Evolutionary conservation across 345 rosid genomes (phyloP).

Genomic region (Dipteronia sinensis): DNA sequence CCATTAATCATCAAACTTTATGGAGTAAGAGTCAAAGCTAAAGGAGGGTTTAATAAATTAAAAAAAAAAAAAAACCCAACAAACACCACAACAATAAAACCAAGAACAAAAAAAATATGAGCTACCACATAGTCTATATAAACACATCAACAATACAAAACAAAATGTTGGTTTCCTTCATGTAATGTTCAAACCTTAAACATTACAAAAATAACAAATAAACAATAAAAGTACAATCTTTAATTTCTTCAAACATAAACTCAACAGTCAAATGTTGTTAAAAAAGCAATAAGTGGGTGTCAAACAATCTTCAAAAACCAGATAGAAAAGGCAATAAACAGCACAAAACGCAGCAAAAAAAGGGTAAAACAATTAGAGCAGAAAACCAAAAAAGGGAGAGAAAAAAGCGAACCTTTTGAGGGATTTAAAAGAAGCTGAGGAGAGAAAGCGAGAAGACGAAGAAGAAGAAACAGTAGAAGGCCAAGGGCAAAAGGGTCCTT

Average conservation of each 20-base stretch:
- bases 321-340: not conserved
- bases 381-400: not conserved
- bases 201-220: not conserved
- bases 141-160: not conserved
- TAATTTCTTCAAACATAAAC: not conserved
- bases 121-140: not conserved
- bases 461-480: constrained; percentile 34
- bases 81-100: not conserved
- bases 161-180: not conserved
- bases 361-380: not conserved
- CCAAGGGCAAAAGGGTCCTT: constrained; percentile 45
- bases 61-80: not conserved
- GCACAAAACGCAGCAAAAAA: not conserved
- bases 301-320: constrained; percentile 1
- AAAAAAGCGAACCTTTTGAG: constrained; percentile 39
- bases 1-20: not conserved
- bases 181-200: constrained; percentile 6
- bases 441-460: constrained; percentile 23
- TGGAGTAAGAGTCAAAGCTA: not conserved
- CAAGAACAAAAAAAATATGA: not conserved
- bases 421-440: constrained; percentile 20
- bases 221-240: not conserved
- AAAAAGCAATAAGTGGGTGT: not conserved
- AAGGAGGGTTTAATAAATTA: not conserved
- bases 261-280: not conserved